Evolutionary conservation across 1,284 basidiomycete species (phyloP), one percentile per base, ranked within the genome.

Genomic region (Ganoderma sp.): DNA sequence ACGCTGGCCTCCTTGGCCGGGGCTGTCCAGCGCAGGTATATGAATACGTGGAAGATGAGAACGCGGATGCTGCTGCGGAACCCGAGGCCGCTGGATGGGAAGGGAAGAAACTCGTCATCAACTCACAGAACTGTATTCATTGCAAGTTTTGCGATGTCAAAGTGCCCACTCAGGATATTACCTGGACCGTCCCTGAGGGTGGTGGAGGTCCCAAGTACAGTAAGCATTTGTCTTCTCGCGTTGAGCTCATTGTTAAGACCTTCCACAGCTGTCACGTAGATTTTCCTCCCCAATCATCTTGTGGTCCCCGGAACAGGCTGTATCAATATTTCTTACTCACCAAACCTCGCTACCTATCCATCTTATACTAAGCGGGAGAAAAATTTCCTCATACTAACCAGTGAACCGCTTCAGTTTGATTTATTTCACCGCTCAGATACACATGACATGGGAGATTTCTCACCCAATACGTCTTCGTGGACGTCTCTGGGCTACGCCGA

Each of bases 11-110:
- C 37, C 85, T 99, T 32, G 94, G 92, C 1, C 86, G 91, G 9
- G 97, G 92, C 19, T 99, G 98, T 81, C 98, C 97, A 0, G 98
- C 98, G 0, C 95, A 91, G 3, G 98, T 99, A 39, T 99, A 99
- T 81, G 97, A 99, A 82, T 99, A 99, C 78, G 92, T 97, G 17
- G 91, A 91, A n/a, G 91, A 88, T 48, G 87, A 86, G 71, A 82
- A 71, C 19, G 75, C 73, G 17, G 70, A 70, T 0, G 61, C 61
- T 19, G 73, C 63, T 28, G 58, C 42, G 37, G 68, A 70, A 59
- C 57, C 67, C 17, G 74, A 86, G 64, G 87, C 87, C 70, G 89
- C 84, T 63, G 84, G 85, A 0, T 91, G 87, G 86, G 81, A 82
- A 37, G 96, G 96, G 19, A 95, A 95, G 82, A 96, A 94, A 82